These are phyloP conservation scores for Castanopsis chinensis DNA, from an alignment of 306 rosid species.

Conservation along the genomic window DNA sequence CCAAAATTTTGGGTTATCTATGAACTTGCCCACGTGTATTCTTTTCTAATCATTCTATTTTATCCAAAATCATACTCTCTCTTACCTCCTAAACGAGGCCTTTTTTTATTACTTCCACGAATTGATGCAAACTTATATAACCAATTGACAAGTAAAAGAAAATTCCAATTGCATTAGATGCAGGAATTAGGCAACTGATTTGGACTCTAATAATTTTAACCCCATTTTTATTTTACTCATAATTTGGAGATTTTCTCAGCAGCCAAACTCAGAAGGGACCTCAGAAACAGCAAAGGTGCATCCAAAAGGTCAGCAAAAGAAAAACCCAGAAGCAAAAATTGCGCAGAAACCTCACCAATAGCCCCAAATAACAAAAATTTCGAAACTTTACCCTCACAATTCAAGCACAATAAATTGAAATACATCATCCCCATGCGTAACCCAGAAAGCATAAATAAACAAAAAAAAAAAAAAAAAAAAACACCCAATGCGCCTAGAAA, in stretches of 20 bases:
- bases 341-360: neutral
- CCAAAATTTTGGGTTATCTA: too few species aligned
- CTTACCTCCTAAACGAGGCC: too few species aligned
- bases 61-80: too few species aligned
- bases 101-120: too few species aligned
- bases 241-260: neutral
- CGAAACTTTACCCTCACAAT: neutral
- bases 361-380: neutral
- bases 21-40: too few species aligned
- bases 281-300: neutral
- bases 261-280: neutral
- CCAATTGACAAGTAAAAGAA: neutral
- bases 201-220: neutral
- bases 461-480: neutral
- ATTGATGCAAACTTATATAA: neutral
- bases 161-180: neutral
- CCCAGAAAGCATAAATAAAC: neutral
- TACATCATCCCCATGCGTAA: neutral
- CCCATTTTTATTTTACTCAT: neutral
- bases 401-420: neutral
- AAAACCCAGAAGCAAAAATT: neutral
- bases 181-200: neutral
- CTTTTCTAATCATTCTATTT: too few species aligned
- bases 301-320: neutral
- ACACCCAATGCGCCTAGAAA: neutral